Evolutionary conservation across 2,329 filamentous ascomycete species (phyloP).

Genomic region (Trichoderma sp.): DNA sequence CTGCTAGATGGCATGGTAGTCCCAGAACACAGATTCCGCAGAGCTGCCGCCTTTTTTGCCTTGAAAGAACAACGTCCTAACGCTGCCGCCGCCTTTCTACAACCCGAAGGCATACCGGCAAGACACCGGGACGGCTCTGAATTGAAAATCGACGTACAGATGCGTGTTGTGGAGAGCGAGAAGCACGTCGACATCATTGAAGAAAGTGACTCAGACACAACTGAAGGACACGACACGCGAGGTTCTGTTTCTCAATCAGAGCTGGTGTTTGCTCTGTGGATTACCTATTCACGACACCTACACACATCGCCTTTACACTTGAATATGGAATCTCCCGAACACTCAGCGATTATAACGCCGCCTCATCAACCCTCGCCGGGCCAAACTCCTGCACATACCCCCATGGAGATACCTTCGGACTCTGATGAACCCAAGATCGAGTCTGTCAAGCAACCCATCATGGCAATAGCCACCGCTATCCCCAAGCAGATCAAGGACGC

Average conservation of each 20-base stretch:
- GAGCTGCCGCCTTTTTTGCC: constrained; percentile 80
- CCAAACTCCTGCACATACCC: constrained; percentile 61
- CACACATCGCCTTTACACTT: constrained; percentile 61
- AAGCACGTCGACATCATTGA: constrained; percentile 64
- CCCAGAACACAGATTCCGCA: constrained; percentile 91
- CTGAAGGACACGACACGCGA: constrained; percentile 36
- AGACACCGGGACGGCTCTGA: constrained; percentile 88
- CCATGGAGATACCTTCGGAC: constrained; percentile 58
- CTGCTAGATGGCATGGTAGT: constrained; percentile 94
- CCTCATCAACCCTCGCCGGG: constrained; percentile 78
- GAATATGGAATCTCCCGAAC: constrained; percentile 60
- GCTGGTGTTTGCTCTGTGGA: constrained; percentile 92
- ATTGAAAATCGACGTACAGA: constrained; percentile 92
- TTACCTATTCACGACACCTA: constrained; percentile 92
- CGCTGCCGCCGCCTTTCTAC: constrained; percentile 74
- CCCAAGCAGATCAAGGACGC: constrained; percentile 60
- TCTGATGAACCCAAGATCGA: constrained; percentile 44
- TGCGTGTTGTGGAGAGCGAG: constrained; percentile 93
- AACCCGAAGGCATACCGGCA: constrained; percentile 80
- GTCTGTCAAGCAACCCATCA: constrained; percentile 21
- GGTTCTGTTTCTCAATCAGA: constrained; percentile 63
- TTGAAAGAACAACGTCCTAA: constrained; percentile 81
- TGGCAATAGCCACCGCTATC: constrained; percentile 49
- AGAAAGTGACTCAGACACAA: constrained; percentile 50
- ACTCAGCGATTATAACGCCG: constrained; percentile 68